These are phyloP conservation scores for Neocatenulostroma microsporum DNA, from an alignment of 2,329 filamentous ascomycete genomes.

Conservation along the genomic window DNA sequence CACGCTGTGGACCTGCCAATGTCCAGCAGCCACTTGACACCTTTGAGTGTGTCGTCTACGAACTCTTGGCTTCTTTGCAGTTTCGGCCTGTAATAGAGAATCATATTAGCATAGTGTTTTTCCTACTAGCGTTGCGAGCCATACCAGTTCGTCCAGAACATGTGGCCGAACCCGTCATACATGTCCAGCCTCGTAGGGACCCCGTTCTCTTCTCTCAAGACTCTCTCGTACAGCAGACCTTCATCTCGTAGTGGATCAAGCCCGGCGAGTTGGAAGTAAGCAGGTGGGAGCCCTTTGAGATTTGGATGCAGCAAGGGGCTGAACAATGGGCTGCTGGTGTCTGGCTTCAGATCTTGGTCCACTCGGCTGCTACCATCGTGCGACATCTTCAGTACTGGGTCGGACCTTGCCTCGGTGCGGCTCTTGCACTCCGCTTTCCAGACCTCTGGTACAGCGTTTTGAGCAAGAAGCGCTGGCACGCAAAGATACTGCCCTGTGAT, in stretches of 20 bases:
- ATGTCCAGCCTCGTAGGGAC: conserved; percentile 40
- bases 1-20: too few species aligned
- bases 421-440: conserved; percentile 34
- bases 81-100: conserved; percentile 15
- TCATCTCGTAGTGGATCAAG: conserved; percentile 47
- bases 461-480: conserved; percentile 36
- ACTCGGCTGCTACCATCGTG: background rate
- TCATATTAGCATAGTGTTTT: too few species aligned
- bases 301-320: conserved; percentile 11
- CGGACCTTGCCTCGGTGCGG: conserved; percentile 33
- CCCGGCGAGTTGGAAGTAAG: conserved; percentile 46
- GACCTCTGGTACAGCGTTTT: conserved; percentile 29
- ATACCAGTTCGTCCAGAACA: background rate
- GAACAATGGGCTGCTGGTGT: conserved; percentile 7
- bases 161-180: conserved; percentile 27
- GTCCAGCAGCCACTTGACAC: conserved; percentile 18
- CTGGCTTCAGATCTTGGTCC: conserved; percentile 1
- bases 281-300: conserved; percentile 33
- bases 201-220: conserved; percentile 37
- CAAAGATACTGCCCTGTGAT: conserved; percentile 36
- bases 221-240: conserved; percentile 43
- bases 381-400: conserved; percentile 24
- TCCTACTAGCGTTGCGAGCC: too few species aligned
- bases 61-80: conserved; percentile 16
- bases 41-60: conserved; percentile 16